Evolutionary conservation across 2,329 filamentous ascomycete species (phyloP).

Genomic region (Exophiala bonariae): DNA sequence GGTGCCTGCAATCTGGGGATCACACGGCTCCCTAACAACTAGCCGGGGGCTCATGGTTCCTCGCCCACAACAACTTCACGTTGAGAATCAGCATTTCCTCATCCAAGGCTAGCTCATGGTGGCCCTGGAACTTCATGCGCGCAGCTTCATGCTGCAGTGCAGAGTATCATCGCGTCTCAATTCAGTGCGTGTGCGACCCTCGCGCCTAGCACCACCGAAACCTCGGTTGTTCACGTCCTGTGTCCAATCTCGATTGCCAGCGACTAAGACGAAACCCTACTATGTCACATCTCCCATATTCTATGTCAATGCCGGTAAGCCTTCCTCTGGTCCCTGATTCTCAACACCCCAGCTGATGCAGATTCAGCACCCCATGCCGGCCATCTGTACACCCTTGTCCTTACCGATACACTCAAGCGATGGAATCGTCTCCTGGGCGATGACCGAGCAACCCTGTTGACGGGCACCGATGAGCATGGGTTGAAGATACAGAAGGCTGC

Average conservation of each 20-base stretch:
- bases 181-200: neutral
- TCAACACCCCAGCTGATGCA: conserved; percentile 3
- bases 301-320: conserved; percentile 89
- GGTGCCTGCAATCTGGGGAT: no score
- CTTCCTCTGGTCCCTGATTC: neutral
- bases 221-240: no score
- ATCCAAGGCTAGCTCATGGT: conserved; percentile 3
- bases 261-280: conserved; percentile 66
- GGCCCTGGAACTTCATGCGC: conserved; percentile 18
- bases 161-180: conserved; percentile 17
- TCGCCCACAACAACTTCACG: no score
- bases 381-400: conserved; percentile 89
- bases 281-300: conserved; percentile 98
- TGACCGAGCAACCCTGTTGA: conserved; percentile 69
- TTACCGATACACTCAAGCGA: conserved; percentile 87
- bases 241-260: no score
- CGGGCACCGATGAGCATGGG: conserved; percentile 95
- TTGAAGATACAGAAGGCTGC: conserved; percentile 95
- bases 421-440: conserved; percentile 79
- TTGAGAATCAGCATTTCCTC: no score
- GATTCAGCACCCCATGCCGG: conserved; percentile 86
- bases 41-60: no score
- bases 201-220: no score
- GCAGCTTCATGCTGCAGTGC: conserved; percentile 23
- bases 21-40: no score